Evolutionary conservation across 805 yeast species (phyloP), one percentile per base, ranked within the genome.

Genomic region (Diddensiella santjacobensis): DNA sequence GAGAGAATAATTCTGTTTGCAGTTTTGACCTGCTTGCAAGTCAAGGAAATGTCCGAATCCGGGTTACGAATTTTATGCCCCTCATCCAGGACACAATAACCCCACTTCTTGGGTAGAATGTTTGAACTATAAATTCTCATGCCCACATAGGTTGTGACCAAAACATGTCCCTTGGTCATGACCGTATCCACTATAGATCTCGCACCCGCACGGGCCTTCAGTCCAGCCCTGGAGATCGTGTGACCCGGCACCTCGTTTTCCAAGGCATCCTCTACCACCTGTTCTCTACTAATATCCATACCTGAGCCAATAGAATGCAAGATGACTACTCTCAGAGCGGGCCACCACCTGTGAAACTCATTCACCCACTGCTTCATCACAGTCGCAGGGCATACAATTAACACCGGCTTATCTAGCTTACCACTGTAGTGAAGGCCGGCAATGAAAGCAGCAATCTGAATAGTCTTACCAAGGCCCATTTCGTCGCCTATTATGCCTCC

Each of bases 401-500:
- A 61, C 0, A 86, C 84, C 0, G 99, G 99, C 33, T 82, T 84
- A 26, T 79, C 76, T 1, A 91, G 69, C 49, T 78, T 69, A 0
- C 84, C 81, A 15, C 95, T 84, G 63, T 89, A 86, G 60, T 90
- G 96, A 35, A 93, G 71, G 0, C 96, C 93, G 0, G 98, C 97
- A 5, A 93, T 60, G 64, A 91, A 93, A 1, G 97, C 81, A 39
- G 89, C 88, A 5, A 93, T 78, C 62, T 93, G 98, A 44, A 93
- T 84, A 0, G 99, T 93, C 61, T 93, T 93, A 1, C 99, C 99
- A 15, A 93, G 68, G 0, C 99, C 99, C 99, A 93, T 93, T 65
- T 93, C 99, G 66, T 93, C 99, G 22, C 98, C 97, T 36, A 93
- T 76, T 19, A 93, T 93, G 0, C 99, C 99, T 2, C 99, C 99